Base-by-base conservation (phyloP, 768 basidiomycete species). In the Rhizopogon roseolus region DNA sequence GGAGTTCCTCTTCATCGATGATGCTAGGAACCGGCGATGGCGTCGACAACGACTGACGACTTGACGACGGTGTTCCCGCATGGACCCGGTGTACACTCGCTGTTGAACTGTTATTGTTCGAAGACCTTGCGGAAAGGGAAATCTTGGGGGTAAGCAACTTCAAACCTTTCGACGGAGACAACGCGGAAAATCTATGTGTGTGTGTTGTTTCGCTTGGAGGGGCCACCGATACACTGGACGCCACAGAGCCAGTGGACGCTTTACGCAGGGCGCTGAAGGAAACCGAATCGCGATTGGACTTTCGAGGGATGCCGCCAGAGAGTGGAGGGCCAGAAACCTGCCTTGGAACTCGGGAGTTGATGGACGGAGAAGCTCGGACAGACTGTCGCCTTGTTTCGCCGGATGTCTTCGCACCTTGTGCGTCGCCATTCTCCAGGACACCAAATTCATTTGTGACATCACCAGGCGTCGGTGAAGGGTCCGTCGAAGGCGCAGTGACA, bases 161-260 rank as follows among this genome's bases (percentile, higher is more conserved):
- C 52, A 93, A 73, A 29, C 89, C 80, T 68, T 86, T 91, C 3
- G 91, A 93, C 1, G 91, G 91, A 5, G 91, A 93, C 40, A 93
- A 77, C 4, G 87, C 88, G 36, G 89, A 88, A 73, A 92, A 88
- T 32, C 90, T 81, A 49, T 74, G 78, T 48, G 74, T 71, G 19
- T 78, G 62, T 36, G 72, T 63, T 29, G 68, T 29, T 56, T 74
- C 71, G 40, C 71, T 74, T 1, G 70, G 70, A 28, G 73, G 72
- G 14, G 78, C 75, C 10, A 77, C 75, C 1, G 85, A 83, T 10
- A 80, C 74, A 36, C 84, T 69, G 7, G 89, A 89, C 27, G 84
- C 76, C n/a, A 87, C 81, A 9, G 91, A 93, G 41, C 88, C 81
- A 1, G 87, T 88, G 4, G 91, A 93, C 1, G 89, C 80, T 70